Base-by-base conservation (phyloP, 2,329 filamentous ascomycete genomes). In the Verticillium longisporum region DNA sequence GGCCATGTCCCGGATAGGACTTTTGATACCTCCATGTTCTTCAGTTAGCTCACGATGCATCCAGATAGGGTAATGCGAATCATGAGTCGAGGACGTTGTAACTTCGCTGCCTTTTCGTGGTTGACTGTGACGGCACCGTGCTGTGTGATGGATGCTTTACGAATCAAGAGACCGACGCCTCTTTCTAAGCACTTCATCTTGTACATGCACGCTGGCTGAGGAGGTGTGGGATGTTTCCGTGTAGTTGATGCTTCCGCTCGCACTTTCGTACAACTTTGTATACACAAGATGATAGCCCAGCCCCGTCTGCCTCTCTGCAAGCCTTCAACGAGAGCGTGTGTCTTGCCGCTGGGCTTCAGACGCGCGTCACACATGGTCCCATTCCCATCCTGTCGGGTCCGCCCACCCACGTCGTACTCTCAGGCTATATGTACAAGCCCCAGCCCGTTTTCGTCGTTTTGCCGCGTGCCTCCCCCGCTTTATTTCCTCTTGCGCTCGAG, bases 401-500 rank as follows among this genome's bases (percentile, higher is more conserved):
- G 41, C 41, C 41, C 7, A n/a, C 10, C 41, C 41, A 7, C 41
- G n/a, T 11, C 41, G n/a, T 10, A 11, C 21, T 50, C n/a, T 21
- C n/a, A 11, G n/a, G n/a, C n/a, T n/a, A n/a, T 21, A 14, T 21
- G 6, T 11, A 50, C 41, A 50, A 50, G 18, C n/a, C 41, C 41
- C 9, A 21, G 6, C 21, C 41, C 41, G 9, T 50, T 50, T 18
- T n/a, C 21, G 10, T 26, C 18, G 41, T 50, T 10, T 9, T 50
- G 34, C 34, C 34, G 34, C 41, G 41, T 50, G 41, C n/a, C 34
- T 13, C 34, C 2, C n/a, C n/a, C 21, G 41, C n/a, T 13, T 71
- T 77, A 87, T 80, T 88, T 90, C 78, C 87, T 89, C 79, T 86
- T 89, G 71, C 76, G 74, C 69, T 87, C 83, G 70, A 86, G 69